Evolutionary conservation across 331 rosid genomes (phyloP).

Genomic region (Arachis monticola): DNA sequence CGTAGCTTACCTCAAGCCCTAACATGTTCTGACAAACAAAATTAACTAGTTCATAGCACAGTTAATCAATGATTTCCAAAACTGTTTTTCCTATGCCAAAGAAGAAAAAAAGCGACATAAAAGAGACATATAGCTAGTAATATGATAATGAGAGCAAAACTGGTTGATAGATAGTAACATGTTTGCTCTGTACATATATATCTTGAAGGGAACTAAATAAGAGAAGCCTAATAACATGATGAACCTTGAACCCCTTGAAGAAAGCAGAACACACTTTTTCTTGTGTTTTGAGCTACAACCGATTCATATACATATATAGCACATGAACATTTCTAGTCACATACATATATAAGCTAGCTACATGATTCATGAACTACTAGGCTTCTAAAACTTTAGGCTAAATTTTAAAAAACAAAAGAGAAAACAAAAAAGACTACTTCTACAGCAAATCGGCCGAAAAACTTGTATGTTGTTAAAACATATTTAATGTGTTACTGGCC

Average conservation of each 20-base stretch:
- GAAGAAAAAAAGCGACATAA: slow-evolving; percentile 8
- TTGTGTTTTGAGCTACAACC: slow-evolving; percentile 35
- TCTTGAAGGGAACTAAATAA: slow-evolving; percentile 4
- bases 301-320: slow-evolving; percentile 33
- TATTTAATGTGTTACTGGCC: slow-evolving; percentile 32
- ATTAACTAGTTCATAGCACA: background rate
- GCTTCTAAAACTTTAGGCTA: background rate
- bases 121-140: background rate
- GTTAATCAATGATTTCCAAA: background rate
- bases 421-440: background rate
- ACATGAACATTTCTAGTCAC: slow-evolving; percentile 3
- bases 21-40: too few species aligned
- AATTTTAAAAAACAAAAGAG: background rate
- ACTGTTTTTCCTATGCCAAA: background rate
- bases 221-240: slow-evolving; percentile 11
- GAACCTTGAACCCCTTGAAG: background rate
- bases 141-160: slow-evolving; percentile 32
- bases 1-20: too few species aligned
- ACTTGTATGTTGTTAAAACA: too few species aligned
- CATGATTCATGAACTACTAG: slow-evolving; percentile 24
- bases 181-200: slow-evolving; percentile 33
- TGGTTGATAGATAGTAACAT: slow-evolving; percentile 11
- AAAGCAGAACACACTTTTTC: slow-evolving; percentile 1
- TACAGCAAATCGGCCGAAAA: background rate
- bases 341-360: slow-evolving; percentile 2